Percentiles rank a stretch among this genome's conserved stretches.
Conservation (phyloP, 257 asterid genomes). For the Nicotiana attenuata region DNA sequence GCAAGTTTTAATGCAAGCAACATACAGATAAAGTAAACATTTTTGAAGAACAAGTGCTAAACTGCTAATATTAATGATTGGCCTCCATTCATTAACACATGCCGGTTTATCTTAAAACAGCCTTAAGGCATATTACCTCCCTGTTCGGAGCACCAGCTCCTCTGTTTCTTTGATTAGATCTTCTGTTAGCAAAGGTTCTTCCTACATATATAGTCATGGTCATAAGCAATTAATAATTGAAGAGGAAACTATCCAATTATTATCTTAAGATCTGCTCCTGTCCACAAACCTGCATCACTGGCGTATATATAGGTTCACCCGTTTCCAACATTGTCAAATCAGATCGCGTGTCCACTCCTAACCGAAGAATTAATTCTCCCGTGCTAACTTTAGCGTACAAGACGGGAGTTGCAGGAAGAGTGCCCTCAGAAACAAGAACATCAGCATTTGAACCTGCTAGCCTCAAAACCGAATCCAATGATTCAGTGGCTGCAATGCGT, state of each 20-base stretch:
- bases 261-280: constrained; percentile 15
- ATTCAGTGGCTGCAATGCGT: constrained; percentile 64
- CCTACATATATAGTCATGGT: constrained; percentile 41
- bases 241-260: constrained; percentile 12
- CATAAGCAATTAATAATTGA: constrained; percentile 14
- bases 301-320: constrained; percentile 86
- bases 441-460: constrained; percentile 41
- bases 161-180: constrained; percentile 95
- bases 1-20: not conserved
- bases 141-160: constrained; percentile 94
- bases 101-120: constrained; percentile 20
- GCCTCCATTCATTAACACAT: not conserved
- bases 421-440: constrained; percentile 41
- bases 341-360: constrained; percentile 77
- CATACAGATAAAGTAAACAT: not conserved
- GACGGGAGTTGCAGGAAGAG: constrained; percentile 31
- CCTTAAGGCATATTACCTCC: constrained; percentile 50
- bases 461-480: constrained; percentile 54
- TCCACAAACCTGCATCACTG: constrained; percentile 79
- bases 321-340: constrained; percentile 87
- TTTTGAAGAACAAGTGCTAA: not conserved
- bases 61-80: not conserved
- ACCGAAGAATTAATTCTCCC: constrained; percentile 76
- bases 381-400: constrained; percentile 66
- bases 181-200: constrained; percentile 89